Conservation (phyloP, 495 filamentous ascomycete species). For the Hypoxylon lienhwacheense region DNA sequence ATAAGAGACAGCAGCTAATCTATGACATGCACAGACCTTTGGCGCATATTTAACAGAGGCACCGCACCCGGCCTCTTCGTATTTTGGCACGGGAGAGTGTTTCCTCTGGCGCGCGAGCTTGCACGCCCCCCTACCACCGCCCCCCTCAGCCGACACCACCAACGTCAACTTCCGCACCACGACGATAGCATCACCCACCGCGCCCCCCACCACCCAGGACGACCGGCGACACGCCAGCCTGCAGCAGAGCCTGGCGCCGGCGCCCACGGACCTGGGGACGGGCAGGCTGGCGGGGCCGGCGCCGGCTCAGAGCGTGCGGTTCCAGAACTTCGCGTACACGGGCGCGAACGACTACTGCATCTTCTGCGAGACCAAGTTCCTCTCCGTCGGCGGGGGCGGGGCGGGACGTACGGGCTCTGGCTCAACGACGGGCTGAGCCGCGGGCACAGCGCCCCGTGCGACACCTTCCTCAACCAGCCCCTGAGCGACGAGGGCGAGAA, state of each 20-base stretch:
- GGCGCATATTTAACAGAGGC: conserved; percentile 92
- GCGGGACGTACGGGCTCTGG: conserved; percentile 93
- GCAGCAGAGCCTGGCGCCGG: conserved; percentile 37
- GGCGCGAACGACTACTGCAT: conserved; percentile 95
- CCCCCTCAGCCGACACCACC: conserved; percentile 73
- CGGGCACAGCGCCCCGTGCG: conserved; percentile 76
- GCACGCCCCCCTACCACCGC: conserved; percentile 66
- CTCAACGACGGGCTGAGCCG: conserved; percentile 84
- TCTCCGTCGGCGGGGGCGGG: conserved; percentile 84
- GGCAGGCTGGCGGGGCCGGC: conserved; percentile 9
- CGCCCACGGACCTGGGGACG: conserved; percentile 12
- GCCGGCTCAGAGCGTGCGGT: conserved; percentile 63
- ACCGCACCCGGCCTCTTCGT: conserved; percentile 76
- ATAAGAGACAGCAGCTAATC: conserved; percentile 1
- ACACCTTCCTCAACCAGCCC: conserved; percentile 93
- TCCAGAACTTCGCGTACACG: conserved; percentile 96
- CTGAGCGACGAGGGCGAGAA: conserved; percentile 93
- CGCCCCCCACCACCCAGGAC: conserved; percentile 27
- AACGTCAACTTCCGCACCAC: conserved; percentile 67
- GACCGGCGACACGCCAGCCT: conserved; percentile 31
- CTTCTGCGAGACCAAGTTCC: conserved; percentile 81
- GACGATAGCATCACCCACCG: conserved; percentile 52
- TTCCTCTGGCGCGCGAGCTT: conserved; percentile 90
- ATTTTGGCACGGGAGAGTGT: conserved; percentile 95
- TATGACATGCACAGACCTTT: conserved; percentile 62